A percentile compares a stretch with the other conserved stretches of the same genome.
Evolutionary conservation across 2,329 filamentous ascomycete species (phyloP).

Genomic region (Colletotrichum tabaci): DNA sequence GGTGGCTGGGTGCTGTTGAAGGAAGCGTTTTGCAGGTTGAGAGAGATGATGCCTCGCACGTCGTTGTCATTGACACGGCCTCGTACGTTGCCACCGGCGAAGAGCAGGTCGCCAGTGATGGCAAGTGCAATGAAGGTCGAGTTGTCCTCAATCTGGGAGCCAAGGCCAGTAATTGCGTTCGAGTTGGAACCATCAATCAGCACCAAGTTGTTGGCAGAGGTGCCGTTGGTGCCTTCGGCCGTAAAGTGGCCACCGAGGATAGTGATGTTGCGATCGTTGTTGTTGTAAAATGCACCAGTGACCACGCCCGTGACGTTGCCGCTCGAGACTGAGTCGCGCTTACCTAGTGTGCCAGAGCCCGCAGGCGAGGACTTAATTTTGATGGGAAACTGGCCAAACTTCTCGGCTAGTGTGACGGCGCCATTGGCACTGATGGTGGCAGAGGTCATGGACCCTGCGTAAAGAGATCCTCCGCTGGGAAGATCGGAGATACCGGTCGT

Average conservation of each 20-base stretch:
- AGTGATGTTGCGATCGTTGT: constrained; percentile 82
- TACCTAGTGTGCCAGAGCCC: constrained; percentile 56
- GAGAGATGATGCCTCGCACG: constrained; percentile 83
- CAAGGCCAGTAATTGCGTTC: constrained; percentile 78
- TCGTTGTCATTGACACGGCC: constrained; percentile 75
- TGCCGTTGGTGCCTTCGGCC: constrained; percentile 77
- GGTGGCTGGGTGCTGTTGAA: constrained; percentile 80
- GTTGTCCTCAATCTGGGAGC: constrained; percentile 74
- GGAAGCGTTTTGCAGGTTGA: constrained; percentile 77
- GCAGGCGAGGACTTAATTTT: constrained; percentile 61
- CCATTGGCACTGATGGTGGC: constrained; percentile 81
- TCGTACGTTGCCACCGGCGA: constrained; percentile 84
- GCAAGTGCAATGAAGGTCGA: constrained; percentile 84
- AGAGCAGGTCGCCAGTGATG: constrained; percentile 77
- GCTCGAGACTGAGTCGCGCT: constrained; percentile 61
- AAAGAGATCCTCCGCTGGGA: constrained; percentile 75
- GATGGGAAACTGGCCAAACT: constrained; percentile 71
- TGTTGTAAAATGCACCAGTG: constrained; percentile 83
- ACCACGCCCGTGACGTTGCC: constrained; percentile 76
- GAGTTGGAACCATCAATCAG: constrained; percentile 84
- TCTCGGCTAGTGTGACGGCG: constrained; percentile 74
- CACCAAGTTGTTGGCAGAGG: constrained; percentile 82
- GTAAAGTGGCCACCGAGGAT: constrained; percentile 91
- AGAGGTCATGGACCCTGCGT: constrained; percentile 87
- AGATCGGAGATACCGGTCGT: constrained; percentile 78